These are phyloP conservation scores for Podospora pseudoanserina DNA, from an alignment of 495 filamentous ascomycete species.

Conservation along the genomic window DNA sequence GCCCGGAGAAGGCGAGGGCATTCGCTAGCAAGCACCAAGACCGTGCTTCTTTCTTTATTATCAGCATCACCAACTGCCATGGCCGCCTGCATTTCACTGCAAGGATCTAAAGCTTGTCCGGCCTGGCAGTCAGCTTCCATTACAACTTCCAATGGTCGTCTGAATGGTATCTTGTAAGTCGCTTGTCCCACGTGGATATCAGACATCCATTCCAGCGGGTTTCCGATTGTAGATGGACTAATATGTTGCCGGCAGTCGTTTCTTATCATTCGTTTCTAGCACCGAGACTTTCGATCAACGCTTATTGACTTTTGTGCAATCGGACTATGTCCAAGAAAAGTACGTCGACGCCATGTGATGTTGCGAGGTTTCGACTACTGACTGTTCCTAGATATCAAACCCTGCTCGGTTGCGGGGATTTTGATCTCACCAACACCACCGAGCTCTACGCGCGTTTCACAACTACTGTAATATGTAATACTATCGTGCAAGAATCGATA, in stretches of 20 bases:
- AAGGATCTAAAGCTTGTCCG: constrained; percentile 72
- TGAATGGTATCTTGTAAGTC: constrained; percentile 75
- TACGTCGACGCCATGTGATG: constrained; percentile 40
- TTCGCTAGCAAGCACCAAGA: constrained; percentile 12
- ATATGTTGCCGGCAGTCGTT: constrained; percentile 59
- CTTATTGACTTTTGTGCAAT: constrained; percentile 67
- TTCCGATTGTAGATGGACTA: constrained; percentile 12
- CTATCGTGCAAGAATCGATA: constrained; percentile 88
- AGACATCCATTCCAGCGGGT: not conserved
- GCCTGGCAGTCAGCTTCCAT: constrained; percentile 82
- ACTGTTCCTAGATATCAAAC: constrained; percentile 58
- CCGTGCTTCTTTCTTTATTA: constrained; percentile 21
- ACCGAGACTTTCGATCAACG: constrained; percentile 73
- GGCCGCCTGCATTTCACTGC: constrained; percentile 70
- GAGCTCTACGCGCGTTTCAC: constrained; percentile 92
- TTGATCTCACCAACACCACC: constrained; percentile 77
- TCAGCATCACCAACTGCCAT: constrained; percentile 27
- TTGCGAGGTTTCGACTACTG: constrained; percentile 1
- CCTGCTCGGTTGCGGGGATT: constrained; percentile 73
- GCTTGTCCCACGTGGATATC: not conserved
- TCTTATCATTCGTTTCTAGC: constrained; percentile 75
- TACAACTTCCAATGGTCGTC: constrained; percentile 63
- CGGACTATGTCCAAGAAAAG: constrained; percentile 72
- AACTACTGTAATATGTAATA: constrained; percentile 88
- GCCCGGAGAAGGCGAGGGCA: constrained; percentile 12